These are phyloP conservation scores for Arthrobotrys megalospora DNA, from an alignment of 2,329 filamentous ascomycete genomes.

Conservation along the genomic window DNA sequence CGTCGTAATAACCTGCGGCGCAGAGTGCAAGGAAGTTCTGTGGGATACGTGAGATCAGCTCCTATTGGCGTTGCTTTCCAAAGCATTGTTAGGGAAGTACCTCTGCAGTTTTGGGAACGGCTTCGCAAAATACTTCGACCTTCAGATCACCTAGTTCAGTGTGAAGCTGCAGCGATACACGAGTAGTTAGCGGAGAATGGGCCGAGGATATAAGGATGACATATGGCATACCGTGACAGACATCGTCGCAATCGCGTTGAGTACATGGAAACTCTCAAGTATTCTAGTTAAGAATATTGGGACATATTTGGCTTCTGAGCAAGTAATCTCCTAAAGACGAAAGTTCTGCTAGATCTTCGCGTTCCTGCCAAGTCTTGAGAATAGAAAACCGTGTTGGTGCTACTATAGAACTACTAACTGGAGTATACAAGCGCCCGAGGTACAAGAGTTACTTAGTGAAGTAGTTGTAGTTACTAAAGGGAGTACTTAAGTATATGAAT, in stretches of 20 bases:
- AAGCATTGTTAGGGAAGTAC: constrained; percentile 67
- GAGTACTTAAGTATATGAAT: background rate
- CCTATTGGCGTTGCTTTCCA: background rate
- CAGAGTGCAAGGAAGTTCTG: constrained; percentile 91
- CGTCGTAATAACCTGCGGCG: constrained; percentile 82
- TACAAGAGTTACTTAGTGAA: background rate
- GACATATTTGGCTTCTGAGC: background rate
- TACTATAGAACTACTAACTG: background rate
- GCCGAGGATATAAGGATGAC: background rate
- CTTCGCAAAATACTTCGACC: constrained; percentile 95
- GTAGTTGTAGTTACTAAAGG: background rate
- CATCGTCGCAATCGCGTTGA: constrained; percentile 2
- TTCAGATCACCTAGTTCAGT: constrained; percentile 92
- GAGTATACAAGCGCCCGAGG: background rate
- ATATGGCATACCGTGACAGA: constrained; percentile 42
- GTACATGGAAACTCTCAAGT: background rate
- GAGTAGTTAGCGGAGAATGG: background rate
- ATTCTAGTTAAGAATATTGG: background rate
- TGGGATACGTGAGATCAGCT: constrained; percentile 2
- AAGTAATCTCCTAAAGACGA: background rate
- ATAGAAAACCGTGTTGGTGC: background rate
- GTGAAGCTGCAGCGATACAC: constrained; percentile 73
- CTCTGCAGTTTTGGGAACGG: constrained; percentile 91
- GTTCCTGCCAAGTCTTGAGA: constrained; percentile 7
- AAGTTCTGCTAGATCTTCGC: background rate